Evolutionary conservation across 202 grass and related monocot species (phyloP), one percentile per base, ranked within the genome.

Genomic region (Hordeum pubiflorum): DNA sequence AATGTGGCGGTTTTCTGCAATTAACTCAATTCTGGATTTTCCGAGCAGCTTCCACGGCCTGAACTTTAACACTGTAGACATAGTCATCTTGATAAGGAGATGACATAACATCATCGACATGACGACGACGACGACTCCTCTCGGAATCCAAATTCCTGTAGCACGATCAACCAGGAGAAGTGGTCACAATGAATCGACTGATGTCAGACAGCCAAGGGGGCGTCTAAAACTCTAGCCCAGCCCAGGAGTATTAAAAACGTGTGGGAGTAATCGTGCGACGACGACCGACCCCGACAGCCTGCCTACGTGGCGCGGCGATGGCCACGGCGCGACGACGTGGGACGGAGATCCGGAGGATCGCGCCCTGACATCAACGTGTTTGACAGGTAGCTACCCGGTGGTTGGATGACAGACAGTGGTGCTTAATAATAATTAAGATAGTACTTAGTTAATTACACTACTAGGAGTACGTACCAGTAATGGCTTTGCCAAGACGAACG

Each of bases 261-360:
- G 27, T 29, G 27, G 27, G 27, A 13, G 71, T 10, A 67, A 85
- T 74, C 83, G 32, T 13, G 55, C 36, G 83, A 86, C 22, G 29
- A 39, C 5, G 7, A 6, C 2, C 50, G 78, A 17, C 52, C 0
- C 48, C 74, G 27, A 34, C 36, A 39, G 78, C 15, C 31, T 0
- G 6, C n/a, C 64, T 37, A 82, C 78, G 79, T 82, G 87, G 60
- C 87, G 9, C 74, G 68, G 56, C 33, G 22, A 22, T 27, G 79
- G 79, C 83, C 87, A 82, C 31, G 74, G 74, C 17, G 50, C 7
- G 69, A 54, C 74, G 74, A 85, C 77, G 71, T 79, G 66, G 43
- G 77, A 9, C 1, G 23, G 40, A 82, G 78, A 89, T 89, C 41
- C 75, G 52, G 60, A 9, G 72, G 79, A 89, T 83, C 83, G 8